These are phyloP conservation scores for Salix brachista DNA, from an alignment of 345 rosid genomes.

Conservation along the genomic window DNA sequence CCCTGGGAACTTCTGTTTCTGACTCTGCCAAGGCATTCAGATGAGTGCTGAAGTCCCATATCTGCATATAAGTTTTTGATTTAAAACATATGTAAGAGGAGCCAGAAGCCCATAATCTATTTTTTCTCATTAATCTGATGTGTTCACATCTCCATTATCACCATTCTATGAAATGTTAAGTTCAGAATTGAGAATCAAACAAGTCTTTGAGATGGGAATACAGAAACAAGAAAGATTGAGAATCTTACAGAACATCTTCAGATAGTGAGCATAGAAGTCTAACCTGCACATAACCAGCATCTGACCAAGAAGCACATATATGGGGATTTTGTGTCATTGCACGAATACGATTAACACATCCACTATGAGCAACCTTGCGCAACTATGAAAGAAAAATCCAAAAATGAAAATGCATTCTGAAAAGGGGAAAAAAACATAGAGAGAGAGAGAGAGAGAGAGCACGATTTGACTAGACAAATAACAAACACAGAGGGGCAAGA, in stretches of 20 bases:
- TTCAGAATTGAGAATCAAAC: not conserved
- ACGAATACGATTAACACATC: constrained; percentile 85
- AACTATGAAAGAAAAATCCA: constrained; percentile 41
- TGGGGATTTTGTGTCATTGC: constrained; percentile 87
- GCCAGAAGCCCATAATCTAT: not conserved
- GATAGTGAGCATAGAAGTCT: constrained; percentile 6
- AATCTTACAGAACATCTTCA: not conserved
- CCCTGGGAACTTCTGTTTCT: constrained; percentile 54
- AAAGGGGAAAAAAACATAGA: not conserved
- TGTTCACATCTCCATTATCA: not conserved
- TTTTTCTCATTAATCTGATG: not conserved
- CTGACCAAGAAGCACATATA: constrained; percentile 93
- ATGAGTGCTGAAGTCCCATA: constrained; percentile 86
- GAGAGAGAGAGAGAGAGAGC: not conserved
- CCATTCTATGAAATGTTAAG: not conserved
- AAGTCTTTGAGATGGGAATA: not conserved
- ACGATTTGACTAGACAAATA: not conserved
- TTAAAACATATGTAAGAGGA: not conserved
- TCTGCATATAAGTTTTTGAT: constrained; percentile 34
- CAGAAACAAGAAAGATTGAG: not conserved
- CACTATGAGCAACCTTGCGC: constrained; percentile 74
- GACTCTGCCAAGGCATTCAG: constrained; percentile 70
- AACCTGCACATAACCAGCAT: constrained; percentile 88
- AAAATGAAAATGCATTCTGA: constrained; percentile 7
- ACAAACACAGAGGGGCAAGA: constrained; percentile 7